Evolutionary conservation across 176 grass and related monocot species (phyloP), one percentile per base, ranked within the genome.

Genomic region (Ananas comosus): DNA sequence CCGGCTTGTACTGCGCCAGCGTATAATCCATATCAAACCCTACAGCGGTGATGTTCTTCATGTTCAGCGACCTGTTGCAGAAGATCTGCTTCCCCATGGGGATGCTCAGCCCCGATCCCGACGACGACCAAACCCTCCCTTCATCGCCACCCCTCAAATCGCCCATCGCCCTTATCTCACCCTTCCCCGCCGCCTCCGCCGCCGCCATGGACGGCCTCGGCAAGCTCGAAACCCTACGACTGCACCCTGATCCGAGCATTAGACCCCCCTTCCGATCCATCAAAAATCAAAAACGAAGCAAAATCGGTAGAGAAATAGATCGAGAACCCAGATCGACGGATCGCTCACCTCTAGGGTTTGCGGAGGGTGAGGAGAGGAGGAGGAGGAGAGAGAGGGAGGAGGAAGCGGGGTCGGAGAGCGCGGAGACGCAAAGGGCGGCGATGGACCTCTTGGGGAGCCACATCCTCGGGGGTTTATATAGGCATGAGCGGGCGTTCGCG

Each of bases 1-100:
- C 89, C 8, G 94, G 77, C 72, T 92, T 97, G 74, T 97, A 97
- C 69, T 93, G 89, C 9, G 94, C 94, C 64, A 97, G 82, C 71
- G 94, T 97, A 84, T 97, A 97, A 70, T 97, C 94, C 94, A 97
- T 97, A 69, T 97, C 94, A 86, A 97, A 97, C 51, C 94, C 94
- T 13, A 97, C 89, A 2, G 94, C 94, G 13, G 80, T 85, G 50
- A 92, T 97, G 76, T 93, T 97, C 89, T 82, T 97, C 93, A 97
- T 97, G 74, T 97, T 97, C 67, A 97, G 81, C 63, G 93, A 92
- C 53, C 93, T 85, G 10, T 97, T 97, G 63, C 94, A 97, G 82
- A 97, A 97, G 19, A 97, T 88, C 51, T 85, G 86, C 61, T 93
- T 97, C 74, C 89, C 94, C 2, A 92, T 81, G 16, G 89, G 83